Base-by-base conservation (phyloP, 495 filamentous ascomycete species). In the Podospora pseudopauciseta region DNA sequence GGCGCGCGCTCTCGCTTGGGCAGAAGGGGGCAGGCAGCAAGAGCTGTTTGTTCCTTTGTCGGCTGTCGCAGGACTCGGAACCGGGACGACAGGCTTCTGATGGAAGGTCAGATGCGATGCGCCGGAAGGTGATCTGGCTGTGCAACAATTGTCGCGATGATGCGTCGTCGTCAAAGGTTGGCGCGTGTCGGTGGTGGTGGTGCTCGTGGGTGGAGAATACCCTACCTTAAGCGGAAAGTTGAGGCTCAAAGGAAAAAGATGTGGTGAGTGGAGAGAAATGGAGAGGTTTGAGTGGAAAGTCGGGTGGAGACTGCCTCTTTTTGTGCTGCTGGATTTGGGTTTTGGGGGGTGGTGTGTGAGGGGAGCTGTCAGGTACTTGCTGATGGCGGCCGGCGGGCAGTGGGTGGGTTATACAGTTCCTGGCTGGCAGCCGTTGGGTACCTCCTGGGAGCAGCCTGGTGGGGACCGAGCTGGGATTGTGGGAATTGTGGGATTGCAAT, bases 181-280 rank as follows among this genome's bases (percentile, higher is more conserved):
- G 65, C 70, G 56, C 19, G 66, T 49, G 39, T 32, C 55, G 68
- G 32, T 54, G 53, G 56, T 54, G 53, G 56, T 49, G 62, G 70
- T 71, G 68, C 65, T 68, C 56, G 64, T 58, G 68, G 65, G 72
- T 77, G 75, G 73, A 73, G 72, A 74, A 72, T 60, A 66, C 71
- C 72, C 73, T 65, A 23, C 23, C 23, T 23, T 23, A 77, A 74
- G 73, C 68, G 70, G 72, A 70, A 76, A 73, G 71, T 70, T 76
- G 75, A 78, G 76, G 76, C 75, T 77, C 69, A 77, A 74, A 65
- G 70, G 61, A 65, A 74, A 68, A 69, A 72, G 71, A 74, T 66
- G 73, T 71, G 68, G 30, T 66, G 70, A 76, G 75, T 79, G 75
- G 75, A 76, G 75, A 77, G 75, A 74, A 75, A 77, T 75, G 72